Evolutionary conservation across 2,329 filamentous ascomycete genomes (phyloP), one percentile per base, ranked within the genome.

Genomic region (Botrytis porri): DNA sequence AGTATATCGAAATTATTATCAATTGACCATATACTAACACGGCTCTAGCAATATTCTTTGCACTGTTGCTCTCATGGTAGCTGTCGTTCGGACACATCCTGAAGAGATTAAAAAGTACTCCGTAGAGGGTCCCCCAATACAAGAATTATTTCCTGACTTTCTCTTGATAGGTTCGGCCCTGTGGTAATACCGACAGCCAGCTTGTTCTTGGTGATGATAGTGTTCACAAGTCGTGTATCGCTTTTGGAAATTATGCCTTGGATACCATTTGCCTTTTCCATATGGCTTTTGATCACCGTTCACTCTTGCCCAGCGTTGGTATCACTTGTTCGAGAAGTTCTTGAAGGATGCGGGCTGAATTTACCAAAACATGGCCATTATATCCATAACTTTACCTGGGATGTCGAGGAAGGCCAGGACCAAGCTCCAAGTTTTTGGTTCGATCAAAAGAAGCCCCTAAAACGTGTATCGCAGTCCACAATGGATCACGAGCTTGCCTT

Each of bases 101-200:
- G 57, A 75, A 43, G 64, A 76, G 32, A 61, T 73, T 8, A 64
- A 71, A 32, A 74, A 63, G 75, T 76, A 74, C 62, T 71, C 32
- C 25, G 22, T 20, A 32, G 12, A 64, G 18, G 35, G 20, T 7
- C 7, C 14, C 3, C 39, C 18, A 18, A 29, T 14, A 59, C 18
- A 65, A 35, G 10, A 41, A 43, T 65, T 14, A 5, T 6, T 43
- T 65, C 41, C 70, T 71, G 61, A 71, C 61, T 14, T 43, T 66
- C 16, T 51, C 45, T 39, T 5, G 12, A 65, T 71, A 71, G 70
- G 51, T 66, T 71, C 25, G 37, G 51, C 4, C 70, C 61, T 32
- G 45, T 71, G 1, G 16, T 48, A 10, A n/a, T 71, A 3, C 61
- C 70, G 14, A 57, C 45, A 29, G 60, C 29, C 4, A 37, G 39